Conservation (phyloP, 805 yeast species). For the Candida ascalaphidarum region DNA sequence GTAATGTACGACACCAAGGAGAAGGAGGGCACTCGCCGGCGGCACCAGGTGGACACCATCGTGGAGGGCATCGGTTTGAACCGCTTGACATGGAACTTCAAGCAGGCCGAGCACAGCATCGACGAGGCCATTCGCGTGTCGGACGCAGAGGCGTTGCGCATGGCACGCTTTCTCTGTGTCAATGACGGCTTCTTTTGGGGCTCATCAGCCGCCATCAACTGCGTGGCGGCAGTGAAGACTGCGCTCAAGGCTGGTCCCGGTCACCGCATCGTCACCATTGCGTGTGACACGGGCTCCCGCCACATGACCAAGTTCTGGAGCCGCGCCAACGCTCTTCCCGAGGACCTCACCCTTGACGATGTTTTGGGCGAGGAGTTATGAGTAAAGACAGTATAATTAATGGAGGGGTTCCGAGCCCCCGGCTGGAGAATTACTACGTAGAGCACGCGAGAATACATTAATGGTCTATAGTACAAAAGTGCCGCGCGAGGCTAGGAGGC, state of each 20-base stretch:
- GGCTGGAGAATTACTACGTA: too few relatives aligned
- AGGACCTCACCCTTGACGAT: conserved; percentile 28
- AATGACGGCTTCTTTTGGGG: conserved; percentile 91
- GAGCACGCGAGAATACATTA: too few relatives aligned
- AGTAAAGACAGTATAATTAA: too few relatives aligned
- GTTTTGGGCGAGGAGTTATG: too few relatives aligned
- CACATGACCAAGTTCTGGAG: conserved; percentile 94
- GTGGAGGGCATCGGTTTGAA: conserved; percentile 93
- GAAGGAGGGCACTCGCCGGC: conserved; percentile 83
- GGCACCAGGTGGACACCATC: conserved; percentile 94
- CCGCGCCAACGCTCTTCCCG: conserved; percentile 37
- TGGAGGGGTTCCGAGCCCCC: too few relatives aligned
- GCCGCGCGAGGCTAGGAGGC: not conserved
- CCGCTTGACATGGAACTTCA: conserved; percentile 75
- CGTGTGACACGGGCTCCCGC: conserved; percentile 89
- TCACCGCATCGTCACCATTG: conserved; percentile 67
- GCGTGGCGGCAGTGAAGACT: conserved; percentile 74
- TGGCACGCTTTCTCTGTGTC: conserved; percentile 79
- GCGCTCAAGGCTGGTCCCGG: conserved; percentile 44
- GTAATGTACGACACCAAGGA: conserved; percentile 91
- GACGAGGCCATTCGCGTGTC: conserved; percentile 75
- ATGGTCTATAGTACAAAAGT: too few relatives aligned
- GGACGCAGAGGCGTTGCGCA: conserved; percentile 73
- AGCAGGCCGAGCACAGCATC: conserved; percentile 57
- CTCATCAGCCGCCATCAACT: conserved; percentile 86